These are phyloP conservation scores for Apiospora aurea DNA, from an alignment of 2,329 filamentous ascomycete genomes.

Conservation along the genomic window DNA sequence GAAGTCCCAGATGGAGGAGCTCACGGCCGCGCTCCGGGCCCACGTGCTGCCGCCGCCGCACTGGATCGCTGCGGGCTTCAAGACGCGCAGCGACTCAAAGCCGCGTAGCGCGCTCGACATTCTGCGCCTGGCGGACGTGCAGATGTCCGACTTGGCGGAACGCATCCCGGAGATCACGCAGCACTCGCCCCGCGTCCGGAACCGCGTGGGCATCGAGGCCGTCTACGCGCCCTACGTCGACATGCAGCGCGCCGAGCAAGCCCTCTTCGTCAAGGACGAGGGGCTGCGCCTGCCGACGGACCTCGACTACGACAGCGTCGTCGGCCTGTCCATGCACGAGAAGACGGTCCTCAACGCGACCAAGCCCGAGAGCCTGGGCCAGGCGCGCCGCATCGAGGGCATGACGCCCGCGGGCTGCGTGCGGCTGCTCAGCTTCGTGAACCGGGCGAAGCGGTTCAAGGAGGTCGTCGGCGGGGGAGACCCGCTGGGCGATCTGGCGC, in stretches of 20 bases:
- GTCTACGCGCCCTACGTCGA: slow-evolving; percentile 86
- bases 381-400: slow-evolving; percentile 88
- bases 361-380: slow-evolving; percentile 83
- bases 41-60: slow-evolving; percentile 65
- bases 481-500: slow-evolving; percentile 35
- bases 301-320: slow-evolving; percentile 77
- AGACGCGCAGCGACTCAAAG: slow-evolving; percentile 69
- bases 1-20: slow-evolving; percentile 69
- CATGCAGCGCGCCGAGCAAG: slow-evolving; percentile 72
- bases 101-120: slow-evolving; percentile 80
- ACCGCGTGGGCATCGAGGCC: slow-evolving; percentile 81
- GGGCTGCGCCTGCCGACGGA: slow-evolving; percentile 73
- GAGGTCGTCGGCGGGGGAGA: slow-evolving; percentile 23
- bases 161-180: slow-evolving; percentile 63
- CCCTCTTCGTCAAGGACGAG: slow-evolving; percentile 79
- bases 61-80: slow-evolving; percentile 77
- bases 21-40: slow-evolving; percentile 66
- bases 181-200: slow-evolving; percentile 66
- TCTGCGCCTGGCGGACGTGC: slow-evolving; percentile 70
- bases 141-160: slow-evolving; percentile 62
- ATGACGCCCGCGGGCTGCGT: slow-evolving; percentile 68
- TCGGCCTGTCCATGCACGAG: slow-evolving; percentile 82
- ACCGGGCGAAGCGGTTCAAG: slow-evolving; percentile 28
- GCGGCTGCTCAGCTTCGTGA: slow-evolving; percentile 67
- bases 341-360: slow-evolving; percentile 72